Base-by-base conservation (phyloP, 2,329 filamentous ascomycete species). In the Sporothrix humicola region DNA sequence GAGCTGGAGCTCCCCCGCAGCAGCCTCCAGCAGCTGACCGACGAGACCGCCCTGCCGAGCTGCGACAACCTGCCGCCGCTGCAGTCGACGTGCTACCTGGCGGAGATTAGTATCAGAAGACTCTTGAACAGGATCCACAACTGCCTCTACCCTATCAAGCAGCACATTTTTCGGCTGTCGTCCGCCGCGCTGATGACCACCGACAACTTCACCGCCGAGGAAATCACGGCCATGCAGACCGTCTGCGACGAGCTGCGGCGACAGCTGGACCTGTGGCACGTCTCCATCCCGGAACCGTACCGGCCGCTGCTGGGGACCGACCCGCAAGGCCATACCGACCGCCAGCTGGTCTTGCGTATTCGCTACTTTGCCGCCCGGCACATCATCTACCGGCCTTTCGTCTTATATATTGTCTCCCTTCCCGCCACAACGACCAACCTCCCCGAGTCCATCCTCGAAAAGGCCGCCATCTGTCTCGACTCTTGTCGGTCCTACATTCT, bases 81-180 rank as follows among this genome's bases (percentile, higher is more conserved):
- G 75, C 76, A 77, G 31, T 78, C 78, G 0, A 80, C 78, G 0
- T 77, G 77, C 70, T 81, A 80, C 58, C 77, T 81, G 2, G 80
- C 80, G 2, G 80, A 81, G 59, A 81, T 80, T 15, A n/a, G n/a
- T n/a, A n/a, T n/a, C n/a, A n/a, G 80, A 3, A 74, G 80, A 1
- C 74, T 81, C 8, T 77, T 81, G 5, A 81, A 81, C 68, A 78
- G 80, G n/a, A 79, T 80, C 20, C 79, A 81, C 69, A 79, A 79
- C 71, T 79, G 79, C 1, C 75, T 81, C 3, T 81, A 81, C 50
- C 78, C 79, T 5, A 71, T 76, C 13, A 78, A 79, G 61, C 76
- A 77, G 26, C 73, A 78, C 37, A 73, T 77, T 7, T 74, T 80
- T 7, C 74, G 76, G 2, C 73, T 80, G 17, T 78, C 78, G 15